phyloP scores from a whole-genome alignment of 2,329 filamentous ascomycete species.

The Seiridium cupressi region DNA sequence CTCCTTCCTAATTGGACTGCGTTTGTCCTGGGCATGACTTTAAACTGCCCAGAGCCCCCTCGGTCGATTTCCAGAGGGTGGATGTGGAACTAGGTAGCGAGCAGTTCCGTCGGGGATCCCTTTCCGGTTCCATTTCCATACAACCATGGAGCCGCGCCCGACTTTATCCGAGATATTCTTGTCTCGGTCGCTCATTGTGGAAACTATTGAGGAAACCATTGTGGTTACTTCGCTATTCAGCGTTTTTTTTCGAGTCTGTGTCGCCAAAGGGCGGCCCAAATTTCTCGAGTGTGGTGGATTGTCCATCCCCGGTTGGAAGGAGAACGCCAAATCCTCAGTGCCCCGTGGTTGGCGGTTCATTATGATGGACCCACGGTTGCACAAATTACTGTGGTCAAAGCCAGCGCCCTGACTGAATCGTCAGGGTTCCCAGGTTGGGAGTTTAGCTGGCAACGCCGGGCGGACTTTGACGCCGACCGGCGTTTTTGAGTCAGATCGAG shows the following conservation, averaged over 20 bases:
- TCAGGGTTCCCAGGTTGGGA: background rate
- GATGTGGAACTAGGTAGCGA: background rate
- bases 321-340: background rate
- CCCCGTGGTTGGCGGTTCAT: background rate
- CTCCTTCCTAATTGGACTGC: constrained; percentile 14
- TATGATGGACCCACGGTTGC: background rate
- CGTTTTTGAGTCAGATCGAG: constrained; percentile 6
- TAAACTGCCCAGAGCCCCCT: constrained; percentile 29
- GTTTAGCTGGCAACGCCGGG: background rate
- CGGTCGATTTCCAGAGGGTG: background rate
- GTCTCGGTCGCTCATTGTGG: background rate
- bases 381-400: background rate
- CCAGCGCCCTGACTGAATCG: no score
- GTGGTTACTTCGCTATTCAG: background rate
- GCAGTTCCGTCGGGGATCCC: background rate
- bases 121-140: background rate
- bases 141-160: background rate
- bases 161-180: background rate
- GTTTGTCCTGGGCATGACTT: constrained; percentile 30
- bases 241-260: background rate
- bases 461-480: background rate
- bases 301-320: background rate
- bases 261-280: background rate
- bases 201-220: background rate
- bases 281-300: background rate